Evolutionary conservation across 1,284 basidiomycete genomes (phyloP), one percentile per base, ranked within the genome.

Genomic region (Tilletia setariae): DNA sequence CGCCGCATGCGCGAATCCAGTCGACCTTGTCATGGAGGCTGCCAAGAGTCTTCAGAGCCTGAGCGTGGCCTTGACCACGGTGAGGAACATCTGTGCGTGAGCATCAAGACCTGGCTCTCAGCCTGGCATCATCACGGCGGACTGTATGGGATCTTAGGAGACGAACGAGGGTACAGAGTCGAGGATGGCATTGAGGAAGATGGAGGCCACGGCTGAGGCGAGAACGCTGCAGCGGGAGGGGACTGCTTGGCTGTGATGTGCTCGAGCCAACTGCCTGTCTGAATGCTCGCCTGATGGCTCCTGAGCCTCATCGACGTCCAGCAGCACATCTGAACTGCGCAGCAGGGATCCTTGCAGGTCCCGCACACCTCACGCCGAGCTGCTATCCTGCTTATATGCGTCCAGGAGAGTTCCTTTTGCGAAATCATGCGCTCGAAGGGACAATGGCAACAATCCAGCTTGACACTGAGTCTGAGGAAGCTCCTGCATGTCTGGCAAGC

Each of bases 81-180:
- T 68, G n/a, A 66, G 70, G 28, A 74, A 59, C 40, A 75, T 63
- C 63, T 73, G 68, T 1, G 68, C 65, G 3, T 71, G 70, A n/a
- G 65, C 63, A 11, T 71, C 68, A 1, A 75, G 68, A 0, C 66
- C 70, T 0, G 64, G 67, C n/a, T 69, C n/a, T 69, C 68, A 8
- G 67, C 65, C 4, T 44, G 51, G 64, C 70, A 30, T 13, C 16
- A 25, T 11, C 23, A 28, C 70, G 21, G 69, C 66, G n/a, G n/a
- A 21, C 9, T 21, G 8, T 23, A 49, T 23, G 1, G 47, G 7
- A 19, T 71, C 71, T 11, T 71, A 73, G 46, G 72, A 73, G 59
- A 76, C 74, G 1, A 73, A 71, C 1, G 74, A 66, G 1, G 74
- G 72, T 23, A 71, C 73, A 1, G 69, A 69, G 35, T 63, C 61